Conservation (phyloP, 805 yeast species). For the Candida ascalaphidarum region DNA sequence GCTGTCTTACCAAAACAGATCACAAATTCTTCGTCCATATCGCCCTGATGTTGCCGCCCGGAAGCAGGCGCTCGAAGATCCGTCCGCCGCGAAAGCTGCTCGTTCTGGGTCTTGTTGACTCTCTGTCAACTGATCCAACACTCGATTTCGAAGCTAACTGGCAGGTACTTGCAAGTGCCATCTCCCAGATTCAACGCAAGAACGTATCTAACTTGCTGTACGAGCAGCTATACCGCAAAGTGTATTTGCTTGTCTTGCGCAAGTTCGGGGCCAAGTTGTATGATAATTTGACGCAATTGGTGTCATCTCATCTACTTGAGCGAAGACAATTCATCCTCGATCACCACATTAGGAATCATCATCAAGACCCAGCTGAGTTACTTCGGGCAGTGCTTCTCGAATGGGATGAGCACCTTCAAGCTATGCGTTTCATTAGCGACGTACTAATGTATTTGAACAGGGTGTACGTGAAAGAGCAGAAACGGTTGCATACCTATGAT, state of each 20-base stretch:
- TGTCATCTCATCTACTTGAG: conserved; percentile 36
- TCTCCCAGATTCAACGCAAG: conserved; percentile 60
- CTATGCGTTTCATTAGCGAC: conserved; percentile 75
- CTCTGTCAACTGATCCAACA: conserved; percentile 14
- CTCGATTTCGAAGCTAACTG: conserved; percentile 62
- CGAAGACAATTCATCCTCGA: conserved; percentile 9
- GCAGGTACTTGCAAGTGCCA: conserved; percentile 57
- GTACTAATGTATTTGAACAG: conserved; percentile 81
- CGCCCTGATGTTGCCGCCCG: conserved; percentile 11
- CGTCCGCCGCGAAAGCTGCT: conserved; percentile 53
- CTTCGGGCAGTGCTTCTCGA: conserved; percentile 28
- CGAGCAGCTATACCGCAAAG: conserved; percentile 73
- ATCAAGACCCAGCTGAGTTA: conserved; percentile 12
- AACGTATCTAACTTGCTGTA: conserved; percentile 70
- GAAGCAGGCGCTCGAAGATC: conserved; percentile 46
- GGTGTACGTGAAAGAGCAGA: conserved; percentile 68
- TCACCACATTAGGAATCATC: no score
- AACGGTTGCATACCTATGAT: conserved; percentile 59
- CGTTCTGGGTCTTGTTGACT: conserved; percentile 11
- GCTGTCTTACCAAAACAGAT: no score
- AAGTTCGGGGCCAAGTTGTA: conserved; percentile 62
- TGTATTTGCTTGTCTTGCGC: conserved; percentile 66
- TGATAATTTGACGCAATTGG: conserved; percentile 44
- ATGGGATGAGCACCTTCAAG: conserved; percentile 68
- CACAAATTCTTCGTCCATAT: no score